Evolutionary conservation across 805 yeast species (phyloP).

Genomic region (Saturnispora kantuleensis): DNA sequence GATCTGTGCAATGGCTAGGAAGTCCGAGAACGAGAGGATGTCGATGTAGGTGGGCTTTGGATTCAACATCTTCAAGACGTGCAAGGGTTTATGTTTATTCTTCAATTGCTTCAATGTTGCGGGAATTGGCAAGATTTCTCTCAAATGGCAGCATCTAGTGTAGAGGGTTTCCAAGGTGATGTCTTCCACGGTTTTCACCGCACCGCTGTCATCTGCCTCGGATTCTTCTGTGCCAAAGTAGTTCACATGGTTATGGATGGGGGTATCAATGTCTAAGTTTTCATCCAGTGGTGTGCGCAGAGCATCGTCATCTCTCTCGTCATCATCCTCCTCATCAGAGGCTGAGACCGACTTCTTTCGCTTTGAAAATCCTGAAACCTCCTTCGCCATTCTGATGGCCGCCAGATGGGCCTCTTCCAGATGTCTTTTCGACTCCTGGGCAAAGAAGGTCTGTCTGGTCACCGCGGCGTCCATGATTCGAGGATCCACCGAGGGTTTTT

Average conservation of each 20-base stretch:
- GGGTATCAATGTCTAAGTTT: slow-evolving; percentile 54
- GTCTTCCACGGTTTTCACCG: slow-evolving; percentile 22
- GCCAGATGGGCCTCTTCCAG: slow-evolving; percentile 68
- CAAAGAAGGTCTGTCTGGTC: slow-evolving; percentile 46
- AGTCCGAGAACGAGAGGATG: slow-evolving; percentile 47
- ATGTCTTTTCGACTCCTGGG: slow-evolving; percentile 57
- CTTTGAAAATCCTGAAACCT: slow-evolving; percentile 41
- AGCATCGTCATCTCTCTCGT: slow-evolving; percentile 15
- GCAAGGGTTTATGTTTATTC: slow-evolving; percentile 40
- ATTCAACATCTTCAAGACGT: slow-evolving; percentile 44
- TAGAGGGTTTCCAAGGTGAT: slow-evolving; percentile 40
- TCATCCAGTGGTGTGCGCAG: slow-evolving; percentile 1
- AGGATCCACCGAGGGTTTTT: slow-evolving; percentile 28
- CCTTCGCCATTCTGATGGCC: slow-evolving; percentile 60
- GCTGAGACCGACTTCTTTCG: slow-evolving; percentile 12
- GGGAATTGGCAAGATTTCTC: slow-evolving; percentile 41
- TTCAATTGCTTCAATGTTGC: slow-evolving; percentile 45
- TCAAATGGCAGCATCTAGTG: slow-evolving; percentile 39
- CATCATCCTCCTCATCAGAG: slow-evolving; percentile 22
- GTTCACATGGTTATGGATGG: slow-evolving; percentile 40
- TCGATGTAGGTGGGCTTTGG: slow-evolving; percentile 52
- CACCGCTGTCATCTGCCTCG: slow-evolving; percentile 1
- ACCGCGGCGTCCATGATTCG: slow-evolving; percentile 45
- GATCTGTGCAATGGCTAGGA: slow-evolving; percentile 45
- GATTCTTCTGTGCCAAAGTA: slow-evolving; percentile 21